Evolutionary conservation across 192 early-diverging fungal genomes (phyloP), one percentile per base, ranked within the genome.

Genomic region (Coemansia sp.): DNA sequence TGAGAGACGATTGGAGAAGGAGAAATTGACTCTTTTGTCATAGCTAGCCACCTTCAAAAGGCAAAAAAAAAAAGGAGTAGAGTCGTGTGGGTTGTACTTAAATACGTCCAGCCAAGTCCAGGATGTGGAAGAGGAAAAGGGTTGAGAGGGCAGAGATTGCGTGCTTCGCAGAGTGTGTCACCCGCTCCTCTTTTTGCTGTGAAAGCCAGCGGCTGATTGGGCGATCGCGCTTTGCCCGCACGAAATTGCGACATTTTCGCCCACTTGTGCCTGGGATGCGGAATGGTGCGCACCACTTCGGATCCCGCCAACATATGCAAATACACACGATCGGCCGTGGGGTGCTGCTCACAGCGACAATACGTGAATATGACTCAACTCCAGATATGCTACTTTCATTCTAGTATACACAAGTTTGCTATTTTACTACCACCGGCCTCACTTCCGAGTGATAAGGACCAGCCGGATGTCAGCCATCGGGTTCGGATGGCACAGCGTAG

Each of bases 371-470:
- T 33, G 26, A 33, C 25, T 41, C 21, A 13, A 26, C 13, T 50
- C 48, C 0, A 21, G 23, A 10, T 23, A 50, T 23, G 7, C 2
- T 48, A 42, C 16, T 16, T n/a, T 4, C 13, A 42, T 16, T 42
- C 16, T 3, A 16, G 18, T 45, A 20, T 20, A 45, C 4, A 26
- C 21, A 28, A 13, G 11, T 11, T 50, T 50, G 25, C 48, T 50
- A 50, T 23, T 21, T 45, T 16, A 16, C 39, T 42, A 42, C 39
- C 16, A 18, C 31, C 31, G 16, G 3, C 21, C n/a, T 69, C 64
- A 82, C 57, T 81, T 81, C n/a, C 70, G 66, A 4, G 79, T 76
- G 18, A 82, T 59, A 2, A 82, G 64, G 2, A 82, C 62, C 5
- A 82, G 70, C 12, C 79, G 79, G 5, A 82, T 73, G 42, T 76